These are phyloP conservation scores for Vinca minor DNA, from an alignment of 257 asterid genomes.

Conservation along the genomic window DNA sequence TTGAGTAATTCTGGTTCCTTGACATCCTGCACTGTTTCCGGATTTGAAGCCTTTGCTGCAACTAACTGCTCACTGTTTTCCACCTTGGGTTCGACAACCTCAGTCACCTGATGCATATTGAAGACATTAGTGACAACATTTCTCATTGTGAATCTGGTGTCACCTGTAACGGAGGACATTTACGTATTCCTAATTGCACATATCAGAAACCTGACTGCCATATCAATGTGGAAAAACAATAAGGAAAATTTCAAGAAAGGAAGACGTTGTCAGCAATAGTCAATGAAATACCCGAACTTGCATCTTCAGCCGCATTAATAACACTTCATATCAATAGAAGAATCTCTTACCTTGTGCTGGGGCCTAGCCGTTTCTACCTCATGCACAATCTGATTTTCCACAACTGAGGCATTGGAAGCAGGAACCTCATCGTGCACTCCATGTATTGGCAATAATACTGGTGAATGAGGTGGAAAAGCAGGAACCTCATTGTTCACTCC, in stretches of 20 bases:
- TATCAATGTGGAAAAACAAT: neutral
- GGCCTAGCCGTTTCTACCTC: constrained; percentile 11
- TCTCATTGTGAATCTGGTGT: neutral
- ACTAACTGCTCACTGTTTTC: constrained; percentile 14
- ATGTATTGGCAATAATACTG: constrained; percentile 26
- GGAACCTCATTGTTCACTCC: constrained; percentile 17
- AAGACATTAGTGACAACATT: neutral
- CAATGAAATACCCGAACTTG: neutral
- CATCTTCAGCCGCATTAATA: neutral
- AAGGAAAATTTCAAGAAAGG: neutral
- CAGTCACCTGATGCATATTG: constrained; percentile 19
- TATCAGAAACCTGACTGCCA: neutral
- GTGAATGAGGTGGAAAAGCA: constrained; percentile 15
- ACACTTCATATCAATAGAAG: neutral
- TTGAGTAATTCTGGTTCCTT: constrained; percentile 20
- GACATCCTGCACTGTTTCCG: constrained; percentile 12
- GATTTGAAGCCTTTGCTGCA: constrained; percentile 6
- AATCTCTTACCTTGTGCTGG: constrained; percentile 19
- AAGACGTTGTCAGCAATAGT: neutral
- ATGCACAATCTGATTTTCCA: constrained; percentile 18
- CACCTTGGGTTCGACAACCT: constrained; percentile 12
- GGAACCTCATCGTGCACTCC: constrained; percentile 16
- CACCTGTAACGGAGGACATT: neutral
- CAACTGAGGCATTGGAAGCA: constrained; percentile 13
- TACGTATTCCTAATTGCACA: neutral